Percentiles rank a stretch among this genome's conserved stretches.
These are phyloP conservation scores for Sedum album DNA, from an alignment of 164 flowering plant genomes.

Conservation along the genomic window DNA sequence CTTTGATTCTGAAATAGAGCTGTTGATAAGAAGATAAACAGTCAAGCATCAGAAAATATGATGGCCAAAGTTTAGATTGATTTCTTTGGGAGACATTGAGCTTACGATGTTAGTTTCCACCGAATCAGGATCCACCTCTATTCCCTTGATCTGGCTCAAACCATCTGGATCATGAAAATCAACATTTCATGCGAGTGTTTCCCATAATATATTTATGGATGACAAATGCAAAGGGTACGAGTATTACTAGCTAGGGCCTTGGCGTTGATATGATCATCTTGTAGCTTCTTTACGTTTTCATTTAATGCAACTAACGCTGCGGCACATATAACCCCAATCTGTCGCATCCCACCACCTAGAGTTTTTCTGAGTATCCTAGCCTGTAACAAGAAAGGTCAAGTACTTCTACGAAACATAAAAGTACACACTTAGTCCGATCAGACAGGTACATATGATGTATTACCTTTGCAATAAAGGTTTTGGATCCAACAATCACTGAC, in stretches of 20 bases:
- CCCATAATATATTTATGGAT: neutral
- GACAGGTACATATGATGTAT: neutral
- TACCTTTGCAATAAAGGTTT: slow-evolving; percentile 71
- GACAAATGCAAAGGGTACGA: neutral
- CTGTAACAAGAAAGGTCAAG: slow-evolving; percentile 21
- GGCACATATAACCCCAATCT: slow-evolving; percentile 74
- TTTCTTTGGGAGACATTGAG: neutral
- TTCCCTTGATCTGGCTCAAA: neutral
- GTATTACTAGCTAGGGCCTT: slow-evolving; percentile 65
- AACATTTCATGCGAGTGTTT: neutral
- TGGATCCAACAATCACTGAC: slow-evolving; percentile 80
- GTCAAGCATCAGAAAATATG: neutral
- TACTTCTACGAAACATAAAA: neutral
- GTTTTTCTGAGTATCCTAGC: slow-evolving; percentile 79
- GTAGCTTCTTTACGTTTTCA: slow-evolving; percentile 68
- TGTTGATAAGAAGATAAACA: slow-evolving; percentile 18
- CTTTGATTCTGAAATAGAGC: slow-evolving; percentile 45
- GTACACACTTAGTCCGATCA: neutral
- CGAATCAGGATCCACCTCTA: neutral
- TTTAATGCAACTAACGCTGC: slow-evolving; percentile 72
- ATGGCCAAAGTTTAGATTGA: neutral
- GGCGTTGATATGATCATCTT: slow-evolving; percentile 73
- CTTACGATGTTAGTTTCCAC: neutral
- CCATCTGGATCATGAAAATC: neutral
- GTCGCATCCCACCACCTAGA: slow-evolving; percentile 94